These are phyloP conservation scores for Salix suchowensis DNA, from an alignment of 345 rosid species.

Conservation along the genomic window DNA sequence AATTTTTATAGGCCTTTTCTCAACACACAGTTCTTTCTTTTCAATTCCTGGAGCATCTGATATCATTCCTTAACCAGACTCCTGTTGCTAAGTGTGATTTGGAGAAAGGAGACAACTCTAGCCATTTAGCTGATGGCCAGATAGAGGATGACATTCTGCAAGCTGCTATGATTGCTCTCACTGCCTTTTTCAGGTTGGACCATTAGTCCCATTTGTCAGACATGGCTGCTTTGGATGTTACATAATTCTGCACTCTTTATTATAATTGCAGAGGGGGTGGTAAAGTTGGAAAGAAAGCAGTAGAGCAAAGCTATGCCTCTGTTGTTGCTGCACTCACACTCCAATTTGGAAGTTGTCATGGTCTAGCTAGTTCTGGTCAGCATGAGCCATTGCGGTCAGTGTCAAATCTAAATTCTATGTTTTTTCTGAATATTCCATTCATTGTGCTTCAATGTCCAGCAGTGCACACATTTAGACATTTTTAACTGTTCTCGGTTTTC, in stretches of 20 bases:
- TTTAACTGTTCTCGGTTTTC: conserved; percentile 4
- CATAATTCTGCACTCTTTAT: conserved; percentile 19
- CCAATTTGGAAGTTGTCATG: conserved; percentile 90
- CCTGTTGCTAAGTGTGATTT: conserved; percentile 46
- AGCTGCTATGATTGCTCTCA: conserved; percentile 82
- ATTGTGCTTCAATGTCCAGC: neutral
- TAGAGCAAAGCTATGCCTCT: conserved; percentile 82
- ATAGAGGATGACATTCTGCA: conserved; percentile 61
- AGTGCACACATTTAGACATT: neutral
- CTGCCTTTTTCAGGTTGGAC: conserved; percentile 81
- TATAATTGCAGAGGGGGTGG: conserved; percentile 78
- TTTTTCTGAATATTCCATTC: neutral
- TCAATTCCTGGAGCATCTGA: conserved; percentile 75
- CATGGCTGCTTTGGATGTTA: conserved; percentile 8
- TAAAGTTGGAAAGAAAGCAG: conserved; percentile 84
- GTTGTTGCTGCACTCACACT: conserved; percentile 83
- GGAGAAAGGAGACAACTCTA: conserved; percentile 56
- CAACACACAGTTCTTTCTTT: conserved; percentile 71
- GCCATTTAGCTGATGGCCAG: conserved; percentile 45
- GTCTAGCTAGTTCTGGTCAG: conserved; percentile 75
- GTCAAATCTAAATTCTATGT: neutral
- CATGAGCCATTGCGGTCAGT: conserved; percentile 78
- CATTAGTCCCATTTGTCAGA: conserved; percentile 13
- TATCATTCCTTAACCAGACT: conserved; percentile 62
- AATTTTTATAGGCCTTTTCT: conserved; percentile 62